Evolutionary conservation across 2,329 filamentous ascomycete genomes (phyloP).

Genomic region (Ophiostoma australiae): DNA sequence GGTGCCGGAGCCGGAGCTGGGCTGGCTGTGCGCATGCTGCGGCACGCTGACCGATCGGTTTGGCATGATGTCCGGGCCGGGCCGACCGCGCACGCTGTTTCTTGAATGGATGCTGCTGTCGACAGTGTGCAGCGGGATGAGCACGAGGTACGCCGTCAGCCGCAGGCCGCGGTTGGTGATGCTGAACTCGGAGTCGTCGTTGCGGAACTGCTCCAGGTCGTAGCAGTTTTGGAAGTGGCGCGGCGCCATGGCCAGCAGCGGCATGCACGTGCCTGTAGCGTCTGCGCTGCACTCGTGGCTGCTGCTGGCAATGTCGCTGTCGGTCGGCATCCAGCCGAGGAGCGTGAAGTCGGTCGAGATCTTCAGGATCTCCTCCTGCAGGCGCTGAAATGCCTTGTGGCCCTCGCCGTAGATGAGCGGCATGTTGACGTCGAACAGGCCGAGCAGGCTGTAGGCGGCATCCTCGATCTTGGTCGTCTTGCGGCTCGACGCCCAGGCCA

Average conservation of each 20-base stretch:
- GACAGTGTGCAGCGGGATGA: slow-evolving; percentile 19
- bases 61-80: neutral
- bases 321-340: slow-evolving; percentile 22
- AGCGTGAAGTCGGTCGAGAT: slow-evolving; percentile 20
- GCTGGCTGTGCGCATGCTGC: neutral
- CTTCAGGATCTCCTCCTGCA: slow-evolving; percentile 26
- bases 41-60: neutral
- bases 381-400: slow-evolving; percentile 24
- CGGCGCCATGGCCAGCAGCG: slow-evolving; percentile 22
- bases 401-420: slow-evolving; percentile 29
- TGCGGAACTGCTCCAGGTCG: slow-evolving; percentile 18
- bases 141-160: slow-evolving; percentile 21
- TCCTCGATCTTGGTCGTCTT: slow-evolving; percentile 27
- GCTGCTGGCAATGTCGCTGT: neutral
- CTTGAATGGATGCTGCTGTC: neutral
- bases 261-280: slow-evolving; percentile 10
- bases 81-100: neutral
- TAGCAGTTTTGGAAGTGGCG: slow-evolving; percentile 19
- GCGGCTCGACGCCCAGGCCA: slow-evolving; percentile 28
- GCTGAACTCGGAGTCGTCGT: slow-evolving; percentile 24
- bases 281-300: neutral
- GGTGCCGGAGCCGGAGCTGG: neutral
- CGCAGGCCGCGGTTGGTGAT: slow-evolving; percentile 26
- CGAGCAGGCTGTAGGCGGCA: slow-evolving; percentile 27
- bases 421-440: slow-evolving; percentile 28